Evolutionary conservation across 192 early-diverging fungal species (phyloP).

Genomic region (Coemansia sp.): DNA sequence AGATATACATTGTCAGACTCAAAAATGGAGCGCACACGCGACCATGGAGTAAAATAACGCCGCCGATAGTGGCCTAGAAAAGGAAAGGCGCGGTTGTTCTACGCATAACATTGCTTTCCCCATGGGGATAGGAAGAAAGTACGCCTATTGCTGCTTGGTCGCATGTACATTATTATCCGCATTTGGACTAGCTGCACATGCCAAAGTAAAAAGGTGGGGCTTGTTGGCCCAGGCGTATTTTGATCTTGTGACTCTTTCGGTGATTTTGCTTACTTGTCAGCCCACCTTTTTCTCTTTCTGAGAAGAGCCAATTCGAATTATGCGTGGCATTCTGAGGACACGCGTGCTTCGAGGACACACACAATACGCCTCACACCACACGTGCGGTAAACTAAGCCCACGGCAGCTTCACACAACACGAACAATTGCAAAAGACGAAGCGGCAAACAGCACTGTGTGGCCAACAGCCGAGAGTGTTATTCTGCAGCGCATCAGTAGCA

Average conservation of each 20-base stretch:
- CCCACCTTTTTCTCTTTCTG: neutral
- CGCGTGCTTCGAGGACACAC: neutral
- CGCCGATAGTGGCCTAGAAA: neutral
- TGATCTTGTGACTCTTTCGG: neutral
- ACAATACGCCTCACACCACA: neutral
- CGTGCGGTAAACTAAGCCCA: neutral
- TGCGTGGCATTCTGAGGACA: neutral
- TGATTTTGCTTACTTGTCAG: neutral
- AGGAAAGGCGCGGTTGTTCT: neutral
- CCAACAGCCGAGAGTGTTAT: conserved; percentile 53
- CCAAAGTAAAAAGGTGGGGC: neutral
- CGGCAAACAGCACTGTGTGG: conserved; percentile 15
- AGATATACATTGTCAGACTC: neutral
- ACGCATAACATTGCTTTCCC: neutral
- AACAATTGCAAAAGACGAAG: neutral
- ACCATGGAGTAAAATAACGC: neutral
- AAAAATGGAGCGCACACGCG: neutral
- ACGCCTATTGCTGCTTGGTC: neutral
- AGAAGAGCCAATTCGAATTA: neutral
- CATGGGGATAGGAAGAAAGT: neutral
- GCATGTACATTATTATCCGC: neutral
- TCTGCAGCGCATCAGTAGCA: conserved; percentile 47
- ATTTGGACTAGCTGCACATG: neutral
- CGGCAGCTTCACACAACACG: neutral
- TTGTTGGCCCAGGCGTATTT: too few species aligned